phyloP scores from a whole-genome alignment of 208 protist genomes.

The Leishmania braziliensis region DNA sequence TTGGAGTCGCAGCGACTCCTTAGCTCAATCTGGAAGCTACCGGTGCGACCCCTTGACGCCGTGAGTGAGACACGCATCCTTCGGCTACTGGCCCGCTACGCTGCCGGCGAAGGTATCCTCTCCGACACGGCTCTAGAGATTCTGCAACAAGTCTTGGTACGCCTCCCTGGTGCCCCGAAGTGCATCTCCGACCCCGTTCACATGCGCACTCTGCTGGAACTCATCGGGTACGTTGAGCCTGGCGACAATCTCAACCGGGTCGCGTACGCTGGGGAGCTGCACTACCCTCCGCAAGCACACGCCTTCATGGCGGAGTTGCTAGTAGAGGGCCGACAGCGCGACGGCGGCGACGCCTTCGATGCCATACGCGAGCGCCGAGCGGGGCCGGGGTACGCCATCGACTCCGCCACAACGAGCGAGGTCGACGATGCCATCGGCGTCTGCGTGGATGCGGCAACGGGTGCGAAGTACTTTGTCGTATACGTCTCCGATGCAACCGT shows the following conservation, averaged over 20 bases:
- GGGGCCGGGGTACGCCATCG: constrained; percentile 83
- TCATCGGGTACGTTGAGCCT: constrained; percentile 56
- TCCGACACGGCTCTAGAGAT: constrained; percentile 61
- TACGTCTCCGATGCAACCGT: constrained; percentile 90
- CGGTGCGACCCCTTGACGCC: constrained; percentile 59
- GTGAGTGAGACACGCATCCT: constrained; percentile 76
- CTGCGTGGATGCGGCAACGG: constrained; percentile 56
- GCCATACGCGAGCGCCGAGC: constrained; percentile 42
- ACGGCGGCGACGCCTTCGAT: constrained; percentile 80
- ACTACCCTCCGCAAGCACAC: constrained; percentile 71
- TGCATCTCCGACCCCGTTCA: constrained; percentile 47
- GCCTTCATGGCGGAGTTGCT: constrained; percentile 52
- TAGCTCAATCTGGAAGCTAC: constrained; percentile 62
- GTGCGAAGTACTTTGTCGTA: constrained; percentile 76
- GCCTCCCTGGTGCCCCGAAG: constrained; percentile 51
- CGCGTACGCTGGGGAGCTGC: constrained; percentile 63
- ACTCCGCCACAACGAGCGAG: constrained; percentile 89
- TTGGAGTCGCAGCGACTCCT: constrained; percentile 62
- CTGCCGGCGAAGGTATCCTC: constrained; percentile 62
- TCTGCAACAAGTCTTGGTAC: constrained; percentile 46
- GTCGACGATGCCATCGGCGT: constrained; percentile 90
- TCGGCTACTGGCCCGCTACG: constrained; percentile 78
- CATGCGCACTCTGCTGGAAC: constrained; percentile 67
- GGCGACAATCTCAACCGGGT: constrained; percentile 80
- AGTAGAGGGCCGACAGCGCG: constrained; percentile 35